phyloP scores from a whole-genome alignment of 352 stramenopile genomes.

The Thalassiosira hispida region DNA sequence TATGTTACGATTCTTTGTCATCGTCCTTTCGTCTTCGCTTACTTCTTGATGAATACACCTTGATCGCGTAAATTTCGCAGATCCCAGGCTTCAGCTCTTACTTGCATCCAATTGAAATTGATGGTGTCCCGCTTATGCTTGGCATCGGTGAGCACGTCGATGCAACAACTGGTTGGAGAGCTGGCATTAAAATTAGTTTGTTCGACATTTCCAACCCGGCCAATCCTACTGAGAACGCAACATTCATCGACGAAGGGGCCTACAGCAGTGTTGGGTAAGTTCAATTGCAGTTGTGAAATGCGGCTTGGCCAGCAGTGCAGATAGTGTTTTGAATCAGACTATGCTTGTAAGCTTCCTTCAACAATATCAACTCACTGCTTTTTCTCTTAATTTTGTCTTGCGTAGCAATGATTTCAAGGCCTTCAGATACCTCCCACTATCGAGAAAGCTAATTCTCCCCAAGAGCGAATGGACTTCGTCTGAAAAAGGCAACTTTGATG shows the following conservation, averaged over 20 bases:
- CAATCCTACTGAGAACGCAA: conserved; percentile 41
- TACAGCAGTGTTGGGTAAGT: conserved; percentile 43
- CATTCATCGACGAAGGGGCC: conserved; percentile 55
- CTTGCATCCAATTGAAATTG: conserved; percentile 70
- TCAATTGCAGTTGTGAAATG: neutral
- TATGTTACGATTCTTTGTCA: neutral
- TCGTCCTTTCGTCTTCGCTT: neutral
- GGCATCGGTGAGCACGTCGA: conserved; percentile 63
- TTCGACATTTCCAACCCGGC: conserved; percentile 67
- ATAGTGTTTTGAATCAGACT: too few relatives aligned
- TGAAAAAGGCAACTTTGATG: conserved; percentile 69
- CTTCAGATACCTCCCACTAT: conserved; percentile 63
- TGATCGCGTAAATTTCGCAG: conserved; percentile 2
- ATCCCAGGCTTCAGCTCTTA: conserved; percentile 75
- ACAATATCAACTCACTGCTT: too few relatives aligned
- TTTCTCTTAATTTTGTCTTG: too few relatives aligned
- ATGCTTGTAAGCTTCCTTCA: too few relatives aligned
- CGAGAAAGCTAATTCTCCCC: conserved; percentile 69
- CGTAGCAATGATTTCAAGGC: conserved; percentile 56
- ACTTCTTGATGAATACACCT: conserved; percentile 14
- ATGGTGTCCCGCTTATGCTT: conserved; percentile 58
- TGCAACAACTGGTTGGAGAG: conserved; percentile 33
- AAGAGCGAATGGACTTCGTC: conserved; percentile 53
- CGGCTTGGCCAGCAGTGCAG: too few relatives aligned
- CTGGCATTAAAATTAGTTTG: conserved; percentile 67